A percentile compares a stretch with the other conserved stretches of the same genome.
These are phyloP conservation scores for Cryptosporidium xiaoi DNA, from an alignment of 169 alveolate genomes.

Conservation along the genomic window DNA sequence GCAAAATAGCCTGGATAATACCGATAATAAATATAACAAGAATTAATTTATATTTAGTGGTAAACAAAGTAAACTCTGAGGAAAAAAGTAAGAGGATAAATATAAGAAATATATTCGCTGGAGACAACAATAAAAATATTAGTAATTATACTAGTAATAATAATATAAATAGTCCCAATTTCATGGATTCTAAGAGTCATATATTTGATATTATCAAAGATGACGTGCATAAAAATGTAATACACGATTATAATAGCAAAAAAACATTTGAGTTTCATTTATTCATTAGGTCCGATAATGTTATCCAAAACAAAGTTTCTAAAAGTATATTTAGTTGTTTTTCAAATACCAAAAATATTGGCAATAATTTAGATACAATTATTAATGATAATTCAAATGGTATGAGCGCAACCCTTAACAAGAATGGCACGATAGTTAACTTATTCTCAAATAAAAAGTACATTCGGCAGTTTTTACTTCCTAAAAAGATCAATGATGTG, in stretches of 20 bases:
- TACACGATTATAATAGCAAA: not conserved
- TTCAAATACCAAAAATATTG: too few species aligned
- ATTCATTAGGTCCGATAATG: not conserved
- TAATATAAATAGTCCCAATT: not conserved
- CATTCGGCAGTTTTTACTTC: slow-evolving; percentile 16
- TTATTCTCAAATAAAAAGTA: slow-evolving; percentile 34
- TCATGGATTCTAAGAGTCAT: slow-evolving; percentile 17
- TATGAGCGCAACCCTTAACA: not conserved
- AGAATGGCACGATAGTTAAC: not conserved
- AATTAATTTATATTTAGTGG: slow-evolving; percentile 22
- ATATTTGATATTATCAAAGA: slow-evolving; percentile 11
- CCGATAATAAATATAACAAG: slow-evolving; percentile 27
- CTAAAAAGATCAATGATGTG: slow-evolving; percentile 30
- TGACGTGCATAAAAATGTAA: not conserved
- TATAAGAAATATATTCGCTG: too few species aligned
- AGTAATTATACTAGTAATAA: not conserved
- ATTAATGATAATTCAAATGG: not conserved
- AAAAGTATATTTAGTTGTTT: not conserved
- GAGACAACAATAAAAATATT: not conserved
- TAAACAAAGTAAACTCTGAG: slow-evolving; percentile 19
- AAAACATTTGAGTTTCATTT: slow-evolving; percentile 31
- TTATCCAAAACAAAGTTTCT: not conserved
- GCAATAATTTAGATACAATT: not conserved
- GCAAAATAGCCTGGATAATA: slow-evolving; percentile 34
- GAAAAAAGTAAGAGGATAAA: slow-evolving; percentile 3